Percentiles rank a stretch among this genome's conserved stretches.
Conservation (phyloP, 192 early-diverging fungal species). For the Allomyces macrogynus region DNA sequence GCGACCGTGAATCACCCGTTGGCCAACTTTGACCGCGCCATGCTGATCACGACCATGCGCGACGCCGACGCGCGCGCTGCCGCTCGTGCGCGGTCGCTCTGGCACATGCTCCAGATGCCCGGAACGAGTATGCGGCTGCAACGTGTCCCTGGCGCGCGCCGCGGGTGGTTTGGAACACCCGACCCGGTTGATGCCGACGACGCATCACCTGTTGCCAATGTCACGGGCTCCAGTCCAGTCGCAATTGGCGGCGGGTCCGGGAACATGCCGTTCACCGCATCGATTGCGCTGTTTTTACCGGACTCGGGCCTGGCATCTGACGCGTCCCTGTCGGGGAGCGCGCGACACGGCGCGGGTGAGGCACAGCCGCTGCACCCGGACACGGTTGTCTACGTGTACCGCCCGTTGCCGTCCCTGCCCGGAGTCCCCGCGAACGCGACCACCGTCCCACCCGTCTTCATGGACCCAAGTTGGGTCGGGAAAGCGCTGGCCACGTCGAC, state of each 20-base stretch:
- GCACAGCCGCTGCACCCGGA: conserved; percentile 17
- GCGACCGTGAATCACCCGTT: too few relatives aligned
- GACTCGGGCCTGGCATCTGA: neutral
- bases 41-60: neutral
- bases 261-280: neutral
- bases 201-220: neutral
- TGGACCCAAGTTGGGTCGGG: conserved; percentile 12
- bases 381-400: conserved; percentile 24
- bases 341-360: neutral
- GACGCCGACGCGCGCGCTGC: neutral
- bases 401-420: conserved; percentile 28
- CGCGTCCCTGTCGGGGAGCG: neutral
- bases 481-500: conserved; percentile 13
- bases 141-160: neutral
- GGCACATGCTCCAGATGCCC: neutral
- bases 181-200: neutral
- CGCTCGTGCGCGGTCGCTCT: neutral
- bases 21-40: too few relatives aligned
- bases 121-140: neutral
- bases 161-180: neutral
- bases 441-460: conserved; percentile 31
- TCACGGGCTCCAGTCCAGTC: too few relatives aligned
- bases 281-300: neutral
- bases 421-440: conserved; percentile 29
- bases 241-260: neutral